A percentile compares a stretch with the other conserved stretches of the same genome.
These are phyloP conservation scores for Cordyceps javanica DNA, from an alignment of 2,329 filamentous ascomycete genomes.

Conservation along the genomic window DNA sequence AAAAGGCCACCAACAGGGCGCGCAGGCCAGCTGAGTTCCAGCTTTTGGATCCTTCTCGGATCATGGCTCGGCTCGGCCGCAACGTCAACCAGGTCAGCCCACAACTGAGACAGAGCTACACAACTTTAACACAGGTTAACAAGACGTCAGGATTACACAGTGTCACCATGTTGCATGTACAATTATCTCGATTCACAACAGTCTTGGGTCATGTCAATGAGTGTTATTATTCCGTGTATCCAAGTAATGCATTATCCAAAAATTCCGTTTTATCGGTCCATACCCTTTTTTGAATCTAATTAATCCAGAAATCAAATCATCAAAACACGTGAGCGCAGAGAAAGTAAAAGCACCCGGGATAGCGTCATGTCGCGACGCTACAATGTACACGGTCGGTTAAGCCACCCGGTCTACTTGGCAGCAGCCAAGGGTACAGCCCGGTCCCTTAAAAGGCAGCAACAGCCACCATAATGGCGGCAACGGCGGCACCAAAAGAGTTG, in stretches of 20 bases:
- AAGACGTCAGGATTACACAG: too few relatives aligned
- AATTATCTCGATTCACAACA: too few relatives aligned
- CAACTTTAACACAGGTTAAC: too few relatives aligned
- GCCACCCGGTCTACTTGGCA: not conserved
- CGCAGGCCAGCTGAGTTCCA: not conserved
- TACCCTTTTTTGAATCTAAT: conserved; percentile 6
- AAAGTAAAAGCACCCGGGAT: not conserved
- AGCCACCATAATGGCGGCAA: conserved; percentile 25
- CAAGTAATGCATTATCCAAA: conserved; percentile 10
- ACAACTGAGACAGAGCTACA: not conserved
- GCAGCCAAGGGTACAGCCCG: too few relatives aligned
- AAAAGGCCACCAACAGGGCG: not conserved
- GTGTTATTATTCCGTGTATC: conserved; percentile 9
- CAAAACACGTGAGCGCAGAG: not conserved
- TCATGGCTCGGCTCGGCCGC: conserved; percentile 11
- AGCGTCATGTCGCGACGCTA: not conserved
- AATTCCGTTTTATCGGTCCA: not conserved
- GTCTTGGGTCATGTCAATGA: conserved; percentile 11
- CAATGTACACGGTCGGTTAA: conserved; percentile 6
- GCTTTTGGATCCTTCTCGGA: conserved; percentile 1
- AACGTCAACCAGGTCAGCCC: not conserved
- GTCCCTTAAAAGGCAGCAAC: conserved; percentile 24
- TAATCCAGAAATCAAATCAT: not conserved
- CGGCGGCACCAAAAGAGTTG: conserved; percentile 27
- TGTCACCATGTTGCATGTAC: too few relatives aligned